These are phyloP conservation scores for Arctostaphylos glauca DNA, from an alignment of 148 eudicot genomes.

Conservation along the genomic window DNA sequence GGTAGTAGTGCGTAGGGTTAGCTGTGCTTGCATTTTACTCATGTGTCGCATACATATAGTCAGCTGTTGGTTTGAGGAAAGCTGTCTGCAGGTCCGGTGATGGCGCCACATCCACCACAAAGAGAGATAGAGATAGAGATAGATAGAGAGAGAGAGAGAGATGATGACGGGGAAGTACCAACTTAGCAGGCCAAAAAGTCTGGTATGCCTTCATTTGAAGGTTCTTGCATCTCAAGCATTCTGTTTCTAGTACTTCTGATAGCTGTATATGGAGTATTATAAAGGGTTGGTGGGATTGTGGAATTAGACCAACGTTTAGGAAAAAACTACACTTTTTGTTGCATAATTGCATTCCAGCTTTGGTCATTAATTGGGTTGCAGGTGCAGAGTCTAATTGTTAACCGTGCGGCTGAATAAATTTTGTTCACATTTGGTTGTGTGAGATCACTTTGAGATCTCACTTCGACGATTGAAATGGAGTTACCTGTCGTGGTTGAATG, in stretches of 20 bases:
- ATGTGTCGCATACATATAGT: neutral
- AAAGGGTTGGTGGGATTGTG: neutral
- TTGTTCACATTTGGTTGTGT: neutral
- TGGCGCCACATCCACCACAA: neutral
- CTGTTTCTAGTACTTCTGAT: neutral
- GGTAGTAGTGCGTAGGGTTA: neutral
- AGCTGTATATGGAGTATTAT: neutral
- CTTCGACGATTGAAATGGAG: no score
- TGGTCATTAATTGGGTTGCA: neutral
- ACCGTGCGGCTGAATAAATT: neutral
- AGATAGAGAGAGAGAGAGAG: neutral
- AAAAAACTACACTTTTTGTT: neutral
- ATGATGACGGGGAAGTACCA: slow-evolving; percentile 17
- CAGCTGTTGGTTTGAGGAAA: neutral
- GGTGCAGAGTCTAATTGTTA: no score
- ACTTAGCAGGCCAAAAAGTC: slow-evolving; percentile 12
- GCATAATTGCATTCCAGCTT: neutral
- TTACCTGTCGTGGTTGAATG: no score
- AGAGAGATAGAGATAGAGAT: neutral
- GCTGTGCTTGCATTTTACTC: neutral
- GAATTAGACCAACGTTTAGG: neutral
- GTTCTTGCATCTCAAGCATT: slow-evolving; percentile 29
- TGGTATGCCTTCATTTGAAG: slow-evolving; percentile 19
- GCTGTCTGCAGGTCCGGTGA: neutral
- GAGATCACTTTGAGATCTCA: neutral